A percentile compares a stretch with the other conserved stretches of the same genome.
phyloP scores from a whole-genome alignment of 2,329 filamentous ascomycete genomes.

The Ophioceras dolichostomum region DNA sequence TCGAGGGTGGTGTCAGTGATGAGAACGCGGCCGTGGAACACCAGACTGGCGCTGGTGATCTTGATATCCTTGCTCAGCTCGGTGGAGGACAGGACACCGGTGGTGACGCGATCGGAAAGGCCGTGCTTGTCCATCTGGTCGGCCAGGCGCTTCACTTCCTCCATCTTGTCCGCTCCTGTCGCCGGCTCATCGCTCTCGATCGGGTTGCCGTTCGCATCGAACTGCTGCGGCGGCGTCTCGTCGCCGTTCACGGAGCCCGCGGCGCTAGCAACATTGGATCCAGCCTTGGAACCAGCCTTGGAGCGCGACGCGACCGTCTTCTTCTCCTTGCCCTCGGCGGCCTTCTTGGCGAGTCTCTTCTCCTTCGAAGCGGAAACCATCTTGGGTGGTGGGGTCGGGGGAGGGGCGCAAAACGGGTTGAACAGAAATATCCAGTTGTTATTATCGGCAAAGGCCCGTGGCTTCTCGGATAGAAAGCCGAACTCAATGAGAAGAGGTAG shows the following conservation, averaged over 20 bases:
- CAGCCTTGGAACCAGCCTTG: constrained; percentile 57
- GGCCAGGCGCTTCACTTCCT: constrained; percentile 75
- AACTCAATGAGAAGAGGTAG: no score
- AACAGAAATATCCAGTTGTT: no score
- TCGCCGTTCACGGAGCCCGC: constrained; percentile 58
- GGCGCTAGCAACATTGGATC: constrained; percentile 47
- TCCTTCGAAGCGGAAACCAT: constrained; percentile 62
- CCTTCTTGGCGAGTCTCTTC: constrained; percentile 60
- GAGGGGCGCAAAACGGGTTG: no score
- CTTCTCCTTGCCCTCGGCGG: constrained; percentile 61
- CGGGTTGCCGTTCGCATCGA: constrained; percentile 50
- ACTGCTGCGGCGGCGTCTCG: constrained; percentile 43
- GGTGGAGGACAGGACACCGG: constrained; percentile 84
- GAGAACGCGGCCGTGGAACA: constrained; percentile 95
- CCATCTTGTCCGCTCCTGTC: constrained; percentile 59
- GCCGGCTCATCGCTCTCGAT: constrained; percentile 50
- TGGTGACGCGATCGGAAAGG: constrained; percentile 94
- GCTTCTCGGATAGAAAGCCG: no score
- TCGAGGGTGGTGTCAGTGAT: constrained; percentile 91
- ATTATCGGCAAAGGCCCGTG: no score
- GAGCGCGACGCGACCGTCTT: constrained; percentile 58
- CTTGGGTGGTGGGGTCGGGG: constrained; percentile 17
- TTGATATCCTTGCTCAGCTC: constrained; percentile 86
- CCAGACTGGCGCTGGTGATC: constrained; percentile 83
- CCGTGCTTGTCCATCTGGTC: constrained; percentile 94